Evolutionary conservation across 2,329 filamentous ascomycete species (phyloP).

Genomic region (Paecilomyces dactylethromorphus): DNA sequence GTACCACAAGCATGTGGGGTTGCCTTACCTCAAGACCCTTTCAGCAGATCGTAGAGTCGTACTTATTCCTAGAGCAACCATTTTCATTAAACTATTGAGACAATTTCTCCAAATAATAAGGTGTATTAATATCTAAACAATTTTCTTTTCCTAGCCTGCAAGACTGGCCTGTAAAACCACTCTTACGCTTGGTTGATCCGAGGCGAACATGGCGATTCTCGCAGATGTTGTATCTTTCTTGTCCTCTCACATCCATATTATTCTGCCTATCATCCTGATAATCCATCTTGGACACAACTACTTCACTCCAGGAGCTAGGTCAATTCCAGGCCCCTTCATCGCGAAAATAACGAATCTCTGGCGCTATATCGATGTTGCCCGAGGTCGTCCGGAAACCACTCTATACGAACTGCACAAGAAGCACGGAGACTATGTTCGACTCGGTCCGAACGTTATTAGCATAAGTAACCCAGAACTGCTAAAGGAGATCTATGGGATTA

Average conservation of each 20-base stretch:
- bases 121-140: background rate
- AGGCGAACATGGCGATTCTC: background rate
- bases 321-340: constrained; percentile 5
- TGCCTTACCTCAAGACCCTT: background rate
- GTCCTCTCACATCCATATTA: constrained; percentile 5
- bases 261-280: constrained; percentile 1
- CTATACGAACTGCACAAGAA: constrained; percentile 9
- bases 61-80: background rate
- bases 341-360: constrained; percentile 1
- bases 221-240: background rate
- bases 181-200: background rate
- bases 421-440: constrained; percentile 13
- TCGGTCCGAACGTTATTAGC: constrained; percentile 16
- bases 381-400: background rate
- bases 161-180: too few relatives aligned
- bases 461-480: constrained; percentile 10
- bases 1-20: background rate
- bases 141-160: background rate
- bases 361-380: constrained; percentile 2
- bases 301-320: background rate
- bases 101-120: background rate
- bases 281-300: constrained; percentile 2
- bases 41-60: background rate
- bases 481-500: background rate
- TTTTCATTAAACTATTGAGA: background rate